Evolutionary conservation across 306 rosid species (phyloP).

Genomic region (Prunus persica): Prunus_persica_NCBIv2 NC_034016.1:16625501-16626000

Average conservation of each 20-base stretch:
- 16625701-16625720: background rate
- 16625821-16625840: constrained; percentile 3
- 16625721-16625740: background rate
- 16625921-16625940: background rate
- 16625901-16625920: background rate
- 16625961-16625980: constrained; percentile 31
- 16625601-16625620: too few species aligned
- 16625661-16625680: background rate
- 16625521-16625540: too few species aligned
- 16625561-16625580: background rate
- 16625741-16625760: background rate
- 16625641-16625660: background rate
- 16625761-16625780: constrained; percentile 20
- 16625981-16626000: constrained; percentile 40
- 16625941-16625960: constrained; percentile 43
- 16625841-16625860: constrained; percentile 28
- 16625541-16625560: too few species aligned
- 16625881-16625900: constrained; percentile 22
- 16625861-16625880: constrained; percentile 27
- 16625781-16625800: constrained; percentile 19
- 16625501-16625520: too few species aligned
- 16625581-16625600: background rate
- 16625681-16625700: background rate
- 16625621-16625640: background rate
- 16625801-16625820: constrained; percentile 13